These are phyloP conservation scores for Ceratocystis diversiconidia DNA, from an alignment of 2,329 filamentous ascomycete genomes.

Conservation along the genomic window DNA sequence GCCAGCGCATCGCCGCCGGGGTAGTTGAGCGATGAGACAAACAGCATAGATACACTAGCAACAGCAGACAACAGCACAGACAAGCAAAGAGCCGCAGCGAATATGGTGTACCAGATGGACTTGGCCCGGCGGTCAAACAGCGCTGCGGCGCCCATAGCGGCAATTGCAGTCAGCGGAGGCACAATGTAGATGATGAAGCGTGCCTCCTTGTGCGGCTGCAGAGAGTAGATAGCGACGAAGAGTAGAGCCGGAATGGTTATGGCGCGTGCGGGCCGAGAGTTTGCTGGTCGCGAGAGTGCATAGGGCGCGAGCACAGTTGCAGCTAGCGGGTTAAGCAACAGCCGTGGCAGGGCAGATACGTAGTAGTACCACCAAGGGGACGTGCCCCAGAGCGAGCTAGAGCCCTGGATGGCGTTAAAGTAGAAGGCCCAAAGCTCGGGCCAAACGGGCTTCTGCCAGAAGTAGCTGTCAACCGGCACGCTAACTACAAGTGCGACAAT, in stretches of 20 bases:
- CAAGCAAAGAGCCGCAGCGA: constrained; percentile 39
- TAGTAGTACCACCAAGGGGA: constrained; percentile 83
- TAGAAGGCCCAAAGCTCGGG: constrained; percentile 80
- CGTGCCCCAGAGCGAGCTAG: constrained; percentile 76
- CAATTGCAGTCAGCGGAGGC: constrained; percentile 64
- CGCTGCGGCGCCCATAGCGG: constrained; percentile 58
- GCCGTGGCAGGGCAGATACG: constrained; percentile 60
- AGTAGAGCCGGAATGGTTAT: constrained; percentile 51
- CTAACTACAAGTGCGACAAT: constrained; percentile 54
- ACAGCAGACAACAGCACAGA: constrained; percentile 48
- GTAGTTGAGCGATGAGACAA: constrained; percentile 80
- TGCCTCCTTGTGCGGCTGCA: constrained; percentile 90
- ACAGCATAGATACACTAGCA: constrained; percentile 52
- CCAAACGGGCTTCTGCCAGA: constrained; percentile 83
- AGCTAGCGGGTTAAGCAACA: constrained; percentile 66
- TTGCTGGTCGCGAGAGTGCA: constrained; percentile 36
- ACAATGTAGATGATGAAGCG: constrained; percentile 86
- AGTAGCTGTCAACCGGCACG: constrained; percentile 72
- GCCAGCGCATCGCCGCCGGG: constrained; percentile 71
- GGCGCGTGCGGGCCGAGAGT: constrained; percentile 30
- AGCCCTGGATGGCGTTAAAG: constrained; percentile 77
- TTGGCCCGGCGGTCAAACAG: constrained; percentile 54
- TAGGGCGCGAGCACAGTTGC: constrained; percentile 41
- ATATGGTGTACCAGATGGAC: constrained; percentile 38
- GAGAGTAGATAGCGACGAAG: constrained; percentile 68